phyloP scores from a whole-genome alignment of 441 rosid species.

The Croton setiger region DNA sequence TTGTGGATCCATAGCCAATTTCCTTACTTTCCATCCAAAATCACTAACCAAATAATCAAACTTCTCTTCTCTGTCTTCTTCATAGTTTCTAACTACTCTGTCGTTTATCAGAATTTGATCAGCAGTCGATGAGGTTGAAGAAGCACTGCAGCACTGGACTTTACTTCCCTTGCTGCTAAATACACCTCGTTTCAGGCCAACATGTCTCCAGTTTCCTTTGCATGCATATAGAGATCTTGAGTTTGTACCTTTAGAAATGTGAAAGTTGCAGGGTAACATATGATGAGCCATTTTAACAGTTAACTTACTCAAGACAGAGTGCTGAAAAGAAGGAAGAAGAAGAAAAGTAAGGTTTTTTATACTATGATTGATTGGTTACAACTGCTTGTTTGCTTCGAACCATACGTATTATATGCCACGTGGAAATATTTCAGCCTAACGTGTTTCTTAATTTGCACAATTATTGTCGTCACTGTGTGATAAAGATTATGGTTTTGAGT shows the following conservation, averaged over 20 bases:
- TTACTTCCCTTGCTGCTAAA: neutral
- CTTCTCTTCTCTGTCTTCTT: constrained; percentile 7
- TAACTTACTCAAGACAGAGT: neutral
- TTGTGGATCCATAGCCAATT: constrained; percentile 37
- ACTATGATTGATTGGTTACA: neutral
- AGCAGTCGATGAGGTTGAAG: constrained; percentile 20
- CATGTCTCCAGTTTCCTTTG: neutral
- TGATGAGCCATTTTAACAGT: neutral
- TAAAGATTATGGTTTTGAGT: too few species aligned
- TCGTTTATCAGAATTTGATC: constrained; percentile 2
- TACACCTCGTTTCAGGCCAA: neutral
- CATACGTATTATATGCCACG: constrained; percentile 9
- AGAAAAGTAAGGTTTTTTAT: neutral
- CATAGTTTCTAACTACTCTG: neutral
- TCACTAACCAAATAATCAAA: constrained; percentile 40
- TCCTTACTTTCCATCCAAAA: constrained; percentile 69
- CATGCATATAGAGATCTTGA: neutral
- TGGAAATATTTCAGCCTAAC: constrained; percentile 14
- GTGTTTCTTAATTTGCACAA: neutral
- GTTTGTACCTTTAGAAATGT: neutral
- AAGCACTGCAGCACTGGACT: constrained; percentile 13
- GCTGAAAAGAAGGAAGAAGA: too few species aligned
- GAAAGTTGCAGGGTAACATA: constrained; percentile 12
- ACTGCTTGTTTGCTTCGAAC: constrained; percentile 7
- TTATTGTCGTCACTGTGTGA: too few species aligned